phyloP scores from a whole-genome alignment of 805 yeast genomes.

The Scheffersomyces coipomensis region DNA sequence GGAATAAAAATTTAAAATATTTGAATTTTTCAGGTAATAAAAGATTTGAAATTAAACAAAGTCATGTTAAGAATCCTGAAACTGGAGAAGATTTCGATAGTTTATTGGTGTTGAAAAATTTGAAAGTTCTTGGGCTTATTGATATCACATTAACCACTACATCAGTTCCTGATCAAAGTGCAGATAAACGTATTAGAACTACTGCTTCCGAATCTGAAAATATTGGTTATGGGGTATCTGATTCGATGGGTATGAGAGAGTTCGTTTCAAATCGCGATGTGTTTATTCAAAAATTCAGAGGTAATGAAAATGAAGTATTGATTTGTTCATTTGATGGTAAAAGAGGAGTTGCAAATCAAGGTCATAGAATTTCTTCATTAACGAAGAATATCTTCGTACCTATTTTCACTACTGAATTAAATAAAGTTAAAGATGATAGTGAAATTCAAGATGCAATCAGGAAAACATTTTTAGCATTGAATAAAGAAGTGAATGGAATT shows the following conservation, averaged over 20 bases:
- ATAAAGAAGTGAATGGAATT: constrained; percentile 74
- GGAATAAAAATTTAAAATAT: constrained; percentile 70
- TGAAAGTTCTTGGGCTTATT: constrained; percentile 81
- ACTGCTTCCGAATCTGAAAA: constrained; percentile 77
- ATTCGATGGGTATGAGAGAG: constrained; percentile 68
- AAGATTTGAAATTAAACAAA: constrained; percentile 81
- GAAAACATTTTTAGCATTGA: constrained; percentile 74
- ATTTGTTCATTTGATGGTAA: constrained; percentile 87
- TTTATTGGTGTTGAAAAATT: constrained; percentile 56
- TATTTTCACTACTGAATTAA: constrained; percentile 66
- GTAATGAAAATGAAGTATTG: constrained; percentile 76
- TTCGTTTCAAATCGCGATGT: constrained; percentile 76
- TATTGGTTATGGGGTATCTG: constrained; percentile 89
- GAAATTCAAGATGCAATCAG: constrained; percentile 74
- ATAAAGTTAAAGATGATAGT: constrained; percentile 41
- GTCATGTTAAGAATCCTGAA: constrained; percentile 53
- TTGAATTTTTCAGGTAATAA: constrained; percentile 91
- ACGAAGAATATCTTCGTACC: constrained; percentile 72
- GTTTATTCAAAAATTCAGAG: constrained; percentile 83
- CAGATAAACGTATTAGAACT: constrained; percentile 82
- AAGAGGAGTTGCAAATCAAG: constrained; percentile 45
- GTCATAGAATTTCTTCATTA: constrained; percentile 61
- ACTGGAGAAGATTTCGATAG: constrained; percentile 67
- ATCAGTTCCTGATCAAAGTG: constrained; percentile 83
- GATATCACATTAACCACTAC: constrained; percentile 92